These are phyloP conservation scores for Pythium biforme DNA, from an alignment of 352 stramenopile genomes.

Conservation along the genomic window DNA sequence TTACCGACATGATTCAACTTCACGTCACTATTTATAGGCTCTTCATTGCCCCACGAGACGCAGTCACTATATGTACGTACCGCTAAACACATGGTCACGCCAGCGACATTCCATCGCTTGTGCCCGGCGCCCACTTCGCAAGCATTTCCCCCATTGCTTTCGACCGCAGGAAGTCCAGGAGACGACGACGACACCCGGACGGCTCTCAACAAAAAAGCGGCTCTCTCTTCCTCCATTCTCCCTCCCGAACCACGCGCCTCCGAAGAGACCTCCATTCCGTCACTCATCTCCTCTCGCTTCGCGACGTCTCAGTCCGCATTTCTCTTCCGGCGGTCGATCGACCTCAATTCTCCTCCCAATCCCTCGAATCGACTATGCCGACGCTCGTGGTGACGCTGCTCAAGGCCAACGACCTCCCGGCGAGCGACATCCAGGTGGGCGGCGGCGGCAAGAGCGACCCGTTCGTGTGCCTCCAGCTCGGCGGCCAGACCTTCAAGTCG, in stretches of 20 bases:
- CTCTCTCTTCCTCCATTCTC: background rate
- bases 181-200: conserved; percentile 5
- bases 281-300: background rate
- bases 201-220: background rate
- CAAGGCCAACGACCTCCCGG: conserved; percentile 58
- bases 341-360: background rate
- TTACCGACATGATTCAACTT: conserved; percentile 20
- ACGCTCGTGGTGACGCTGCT: conserved; percentile 68
- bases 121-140: conserved; percentile 1
- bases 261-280: background rate
- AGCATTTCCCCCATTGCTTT: conserved; percentile 1
- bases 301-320: background rate
- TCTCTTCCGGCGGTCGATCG: background rate
- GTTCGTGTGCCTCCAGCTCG: conserved; percentile 65
- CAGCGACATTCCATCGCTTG: conserved; percentile 10
- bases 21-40: background rate
- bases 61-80: background rate
- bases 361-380: conserved; percentile 35
- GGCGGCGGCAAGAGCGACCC: conserved; percentile 63
- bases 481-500: conserved; percentile 47
- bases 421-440: conserved; percentile 54
- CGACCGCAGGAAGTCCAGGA: background rate
- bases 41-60: too few species aligned
- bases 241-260: background rate
- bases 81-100: conserved; percentile 1